Evolutionary conservation across 169 alveolate species (phyloP).

Genomic region (Besnoitia besnoiti): DNA sequence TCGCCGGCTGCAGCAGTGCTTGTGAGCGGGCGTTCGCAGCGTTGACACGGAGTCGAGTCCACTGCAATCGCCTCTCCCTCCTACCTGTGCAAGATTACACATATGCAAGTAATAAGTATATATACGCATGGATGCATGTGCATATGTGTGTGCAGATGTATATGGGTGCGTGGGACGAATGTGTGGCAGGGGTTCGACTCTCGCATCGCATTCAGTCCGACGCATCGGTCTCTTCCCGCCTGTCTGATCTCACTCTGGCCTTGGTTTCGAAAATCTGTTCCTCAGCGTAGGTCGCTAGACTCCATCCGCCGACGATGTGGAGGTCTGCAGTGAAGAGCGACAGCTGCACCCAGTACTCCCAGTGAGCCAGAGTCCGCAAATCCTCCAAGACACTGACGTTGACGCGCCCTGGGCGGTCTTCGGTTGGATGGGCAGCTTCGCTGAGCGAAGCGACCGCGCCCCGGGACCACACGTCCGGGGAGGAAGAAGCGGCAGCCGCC

Average conservation of each 20-base stretch:
- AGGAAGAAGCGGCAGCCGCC: background rate
- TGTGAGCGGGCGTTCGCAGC: too few species aligned
- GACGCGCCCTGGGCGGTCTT: conserved; percentile 32
- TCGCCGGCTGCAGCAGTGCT: too few species aligned
- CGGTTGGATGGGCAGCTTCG: conserved; percentile 13
- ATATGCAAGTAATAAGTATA: too few species aligned
- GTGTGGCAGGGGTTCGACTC: background rate
- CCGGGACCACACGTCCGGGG: background rate
- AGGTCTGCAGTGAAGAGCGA: conserved; percentile 84
- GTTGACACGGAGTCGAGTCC: too few species aligned
- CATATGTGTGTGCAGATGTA: background rate
- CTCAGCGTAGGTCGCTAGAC: conserved; percentile 72
- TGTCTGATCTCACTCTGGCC: conserved; percentile 58
- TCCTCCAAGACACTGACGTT: conserved; percentile 66
- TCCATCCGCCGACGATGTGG: conserved; percentile 82
- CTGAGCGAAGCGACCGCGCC: background rate
- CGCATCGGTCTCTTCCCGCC: background rate
- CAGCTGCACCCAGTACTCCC: conserved; percentile 85
- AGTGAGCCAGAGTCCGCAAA: conserved; percentile 73
- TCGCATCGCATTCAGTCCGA: background rate
- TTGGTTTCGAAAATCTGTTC: conserved; percentile 74
- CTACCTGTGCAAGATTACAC: too few species aligned
- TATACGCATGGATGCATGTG: background rate
- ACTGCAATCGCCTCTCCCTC: too few species aligned
- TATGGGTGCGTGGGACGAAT: background rate